Percentiles rank a stretch among this genome's conserved stretches.
Conservation (phyloP, 805 yeast genomes). For the Teunomyces tritomae region DNA sequence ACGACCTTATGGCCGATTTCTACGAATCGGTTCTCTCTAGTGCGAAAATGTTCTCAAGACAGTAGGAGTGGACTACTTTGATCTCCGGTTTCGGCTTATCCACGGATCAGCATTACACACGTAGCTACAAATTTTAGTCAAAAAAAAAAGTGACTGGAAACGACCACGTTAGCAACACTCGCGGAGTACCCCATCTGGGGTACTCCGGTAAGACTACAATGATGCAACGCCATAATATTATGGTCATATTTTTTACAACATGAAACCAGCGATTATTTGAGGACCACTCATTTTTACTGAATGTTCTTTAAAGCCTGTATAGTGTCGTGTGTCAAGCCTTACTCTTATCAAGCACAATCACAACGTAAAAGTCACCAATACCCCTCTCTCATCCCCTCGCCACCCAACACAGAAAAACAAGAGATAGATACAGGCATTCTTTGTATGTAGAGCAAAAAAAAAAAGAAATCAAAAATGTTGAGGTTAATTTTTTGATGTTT, state of each 20-base stretch:
- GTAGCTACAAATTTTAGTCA: not conserved
- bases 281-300: not conserved
- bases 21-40: not conserved
- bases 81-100: not conserved
- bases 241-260: constrained; percentile 2
- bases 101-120: not conserved
- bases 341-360: not conserved
- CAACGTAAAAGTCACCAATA: not conserved
- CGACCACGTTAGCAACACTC: not conserved
- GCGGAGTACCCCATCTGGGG: constrained; percentile 2
- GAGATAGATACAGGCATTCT: not conserved
- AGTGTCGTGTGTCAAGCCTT: not conserved
- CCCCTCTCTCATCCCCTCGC: constrained; percentile 4
- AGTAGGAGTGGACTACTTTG: not conserved
- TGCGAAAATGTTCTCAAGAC: not conserved
- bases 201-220: not conserved
- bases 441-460: not conserved
- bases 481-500: not conserved
- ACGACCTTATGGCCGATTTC: not conserved
- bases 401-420: constrained; percentile 3
- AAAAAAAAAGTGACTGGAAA: not conserved
- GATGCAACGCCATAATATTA: not conserved
- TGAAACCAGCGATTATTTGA: not conserved
- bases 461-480: constrained; percentile 3
- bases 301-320: not conserved